Conservation (phyloP, 2,329 filamentous ascomycete genomes). For the Cercospora janseana region DNA sequence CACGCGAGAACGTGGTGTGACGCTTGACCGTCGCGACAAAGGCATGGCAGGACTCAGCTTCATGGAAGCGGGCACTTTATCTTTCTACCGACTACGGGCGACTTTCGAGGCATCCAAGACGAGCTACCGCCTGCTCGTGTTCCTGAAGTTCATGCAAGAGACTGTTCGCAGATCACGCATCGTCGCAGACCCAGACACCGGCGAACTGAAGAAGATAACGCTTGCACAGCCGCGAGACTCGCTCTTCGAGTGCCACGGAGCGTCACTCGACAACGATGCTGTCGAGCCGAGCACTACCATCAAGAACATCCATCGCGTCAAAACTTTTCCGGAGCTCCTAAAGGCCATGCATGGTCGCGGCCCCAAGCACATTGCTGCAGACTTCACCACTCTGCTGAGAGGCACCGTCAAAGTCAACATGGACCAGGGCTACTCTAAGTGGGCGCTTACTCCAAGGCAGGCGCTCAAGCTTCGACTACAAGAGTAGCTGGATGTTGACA, state of each 20-base stretch:
- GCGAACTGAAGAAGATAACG: conserved; percentile 9
- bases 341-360: conserved; percentile 19
- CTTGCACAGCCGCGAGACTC: conserved; percentile 20
- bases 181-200: conserved; percentile 1
- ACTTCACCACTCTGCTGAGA: conserved; percentile 24
- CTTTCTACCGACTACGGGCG: conserved; percentile 24
- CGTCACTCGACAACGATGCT: conserved; percentile 25
- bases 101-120: conserved; percentile 27
- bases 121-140: conserved; percentile 27
- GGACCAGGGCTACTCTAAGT: conserved; percentile 23
- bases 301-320: conserved; percentile 25
- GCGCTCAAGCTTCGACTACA: conserved; percentile 22
- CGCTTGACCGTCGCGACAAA: conserved; percentile 23
- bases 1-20: conserved; percentile 31
- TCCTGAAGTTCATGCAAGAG: conserved; percentile 26
- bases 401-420: conserved; percentile 21
- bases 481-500: conserved; percentile 21
- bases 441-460: conserved; percentile 23
- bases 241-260: conserved; percentile 27
- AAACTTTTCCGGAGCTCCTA: conserved; percentile 23
- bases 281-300: conserved; percentile 20
- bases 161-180: conserved; percentile 16
- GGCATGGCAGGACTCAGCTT: conserved; percentile 26
- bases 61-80: conserved; percentile 23
- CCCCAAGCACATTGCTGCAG: conserved; percentile 6